Evolutionary conservation across 2,329 filamentous ascomycete genomes (phyloP), one percentile per base, ranked within the genome.

Genomic region (Ascocoryne sarcoides): DNA sequence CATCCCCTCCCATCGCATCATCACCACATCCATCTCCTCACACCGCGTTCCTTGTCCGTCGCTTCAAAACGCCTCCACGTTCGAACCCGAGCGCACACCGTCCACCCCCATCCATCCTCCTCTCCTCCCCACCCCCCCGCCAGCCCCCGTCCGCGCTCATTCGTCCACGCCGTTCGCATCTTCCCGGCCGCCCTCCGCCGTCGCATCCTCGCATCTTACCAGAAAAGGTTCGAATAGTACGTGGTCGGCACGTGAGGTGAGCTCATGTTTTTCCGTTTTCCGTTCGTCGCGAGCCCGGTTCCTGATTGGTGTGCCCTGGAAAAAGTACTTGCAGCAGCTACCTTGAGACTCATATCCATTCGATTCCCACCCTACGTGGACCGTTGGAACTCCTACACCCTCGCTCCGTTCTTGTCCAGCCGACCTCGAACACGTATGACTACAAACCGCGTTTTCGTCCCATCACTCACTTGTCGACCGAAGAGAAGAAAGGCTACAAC

Each of bases 211-310:
- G 15, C 14, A 18, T 18, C 5, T 34, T 18, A 17, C 18, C 23
- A 7, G 23, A 9, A 5, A 5, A 16, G 32, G 32, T 31, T 31
- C 29, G n/a, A n/a, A n/a, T 31, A 14, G 30, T 19, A 35, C 32
- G 32, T 35, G 32, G 12, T n/a, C 10, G 8, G 32, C 32, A 35
- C 16, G 17, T 16, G 30, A 12, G 10, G 16, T 19, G 16, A 16
- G 20, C 32, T 10, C 7, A 15, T 7, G 18, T 32, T 32, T 14
- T 35, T 15, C 15, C 19, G 32, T 19, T 20, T 20, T 18, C 55
- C 71, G 71, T 69, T 65, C 68, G 38, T 42, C 36, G 39, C 40
- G 40, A 43, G 36, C 35, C 42, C 45, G 46, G 40, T 36, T 40
- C 33, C 42, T 55, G 50, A 54, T 54, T 55, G 52, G 52, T 43